Evolutionary conservation across 2,329 filamentous ascomycete genomes (phyloP), one percentile per base, ranked within the genome.

Genomic region (Calycina herbarum): DNA sequence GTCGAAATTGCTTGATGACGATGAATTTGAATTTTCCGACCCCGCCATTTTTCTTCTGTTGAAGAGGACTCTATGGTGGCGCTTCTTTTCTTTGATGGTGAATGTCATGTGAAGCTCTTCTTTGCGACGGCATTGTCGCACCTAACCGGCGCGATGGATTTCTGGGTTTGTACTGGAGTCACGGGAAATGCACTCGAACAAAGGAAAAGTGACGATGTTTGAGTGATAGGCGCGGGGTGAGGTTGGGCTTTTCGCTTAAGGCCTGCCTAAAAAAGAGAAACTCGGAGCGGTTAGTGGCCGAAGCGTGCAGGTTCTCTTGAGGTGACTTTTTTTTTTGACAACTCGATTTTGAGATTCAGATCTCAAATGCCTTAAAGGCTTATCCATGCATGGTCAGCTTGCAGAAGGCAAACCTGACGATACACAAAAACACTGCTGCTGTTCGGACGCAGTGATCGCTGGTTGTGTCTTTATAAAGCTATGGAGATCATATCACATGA

Each of bases 81-180:
- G 61, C 64, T 72, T 75, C 64, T 66, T 73, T 67, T 72, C 71
- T 74, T 73, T 75, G 71, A 72, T 64, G 56, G 64, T 59, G 64
- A 74, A 73, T 69, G 73, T 72, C 74, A 76, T 76, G 69, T 71
- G 71, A 63, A 65, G 56, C 64, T 66, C 48, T 61, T 61, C 68
- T 69, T 57, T 63, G 59, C 51, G 31, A 57, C 56, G 56, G 56
- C 56, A 57, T 57, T 54, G 20, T 54, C 20, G 20, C 48, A 54
- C 48, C 48, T 20, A 4, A 8, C 48, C 48, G 27, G 48, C 20
- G 20, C 48, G 48, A 35, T 57, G 56, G 51, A 35, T 31, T 56
- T 58, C 56, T 51, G 29, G 29, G 8, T 45, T 64, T 33, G 33
- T 20, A 10, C 6, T 57, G 56, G 27, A 31, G 40, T 61, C 61